These are phyloP conservation scores for Pyrenophora teres DNA, from an alignment of 2,329 filamentous ascomycete genomes.

Conservation along the genomic window DNA sequence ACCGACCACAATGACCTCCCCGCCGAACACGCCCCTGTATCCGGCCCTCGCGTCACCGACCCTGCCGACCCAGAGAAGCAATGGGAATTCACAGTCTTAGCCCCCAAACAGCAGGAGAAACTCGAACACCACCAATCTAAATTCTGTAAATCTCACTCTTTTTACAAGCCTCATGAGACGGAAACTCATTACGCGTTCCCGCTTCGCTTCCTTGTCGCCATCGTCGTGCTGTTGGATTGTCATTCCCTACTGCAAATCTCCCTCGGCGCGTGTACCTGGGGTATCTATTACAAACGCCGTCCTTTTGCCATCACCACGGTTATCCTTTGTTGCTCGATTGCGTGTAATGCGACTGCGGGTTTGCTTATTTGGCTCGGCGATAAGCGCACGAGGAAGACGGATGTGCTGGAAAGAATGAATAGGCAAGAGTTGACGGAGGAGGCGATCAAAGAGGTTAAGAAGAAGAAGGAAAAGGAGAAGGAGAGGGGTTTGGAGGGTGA, in stretches of 20 bases:
- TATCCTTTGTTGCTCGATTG: slow-evolving; percentile 79
- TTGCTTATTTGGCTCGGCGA: slow-evolving; percentile 78
- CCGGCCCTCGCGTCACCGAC: slow-evolving; percentile 46
- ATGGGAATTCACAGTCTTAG: slow-evolving; percentile 65
- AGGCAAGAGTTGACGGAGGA: slow-evolving; percentile 74
- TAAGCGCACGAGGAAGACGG: slow-evolving; percentile 79
- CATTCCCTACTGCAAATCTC: slow-evolving; percentile 82
- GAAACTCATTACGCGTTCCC: slow-evolving; percentile 81
- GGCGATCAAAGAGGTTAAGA: slow-evolving; percentile 63
- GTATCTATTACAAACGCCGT: slow-evolving; percentile 71
- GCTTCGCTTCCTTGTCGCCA: slow-evolving; percentile 71
- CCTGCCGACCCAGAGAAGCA: slow-evolving; percentile 43
- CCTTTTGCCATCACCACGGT: slow-evolving; percentile 76
- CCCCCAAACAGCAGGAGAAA: slow-evolving; percentile 66
- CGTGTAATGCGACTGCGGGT: slow-evolving; percentile 76
- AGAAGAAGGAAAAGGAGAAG: slow-evolving; percentile 52
- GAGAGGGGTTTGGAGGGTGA: slow-evolving; percentile 49
- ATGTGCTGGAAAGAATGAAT: slow-evolving; percentile 76
- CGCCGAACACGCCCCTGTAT: slow-evolving; percentile 49
- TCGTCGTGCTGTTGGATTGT: slow-evolving; percentile 78
- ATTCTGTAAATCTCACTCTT: slow-evolving; percentile 81
- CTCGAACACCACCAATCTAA: slow-evolving; percentile 79
- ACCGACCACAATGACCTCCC: slow-evolving; percentile 73
- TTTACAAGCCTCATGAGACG: slow-evolving; percentile 88
- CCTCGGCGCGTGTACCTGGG: slow-evolving; percentile 78